These are phyloP conservation scores for Plenodomus tracheiphilus DNA, from an alignment of 2,329 filamentous ascomycete genomes.

Conservation along the genomic window DNA sequence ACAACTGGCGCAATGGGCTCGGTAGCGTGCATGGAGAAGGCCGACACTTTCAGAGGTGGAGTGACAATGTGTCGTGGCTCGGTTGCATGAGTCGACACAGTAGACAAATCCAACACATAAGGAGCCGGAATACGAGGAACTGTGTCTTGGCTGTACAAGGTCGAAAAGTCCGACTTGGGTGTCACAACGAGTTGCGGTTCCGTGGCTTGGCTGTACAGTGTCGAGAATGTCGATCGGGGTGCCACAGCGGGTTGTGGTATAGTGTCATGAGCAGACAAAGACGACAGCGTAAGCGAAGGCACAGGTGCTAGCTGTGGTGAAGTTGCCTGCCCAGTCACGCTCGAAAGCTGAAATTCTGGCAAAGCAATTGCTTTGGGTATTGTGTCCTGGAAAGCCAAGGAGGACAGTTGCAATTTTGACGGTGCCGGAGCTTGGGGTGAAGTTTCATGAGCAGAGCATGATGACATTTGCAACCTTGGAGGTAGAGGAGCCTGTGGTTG, in stretches of 20 bases:
- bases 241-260: conserved; percentile 18
- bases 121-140: conserved; percentile 5
- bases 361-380: conserved; percentile 17
- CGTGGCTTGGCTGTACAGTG: conserved; percentile 26
- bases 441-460: conserved; percentile 34
- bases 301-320: conserved; percentile 19
- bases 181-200: conserved; percentile 18
- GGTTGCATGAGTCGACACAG: conserved; percentile 29
- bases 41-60: conserved; percentile 22
- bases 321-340: conserved; percentile 31
- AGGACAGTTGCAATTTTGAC: conserved; percentile 25
- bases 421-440: conserved; percentile 19
- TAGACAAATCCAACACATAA: conserved; percentile 22
- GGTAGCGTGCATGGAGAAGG: conserved; percentile 22
- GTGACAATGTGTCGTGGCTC: conserved; percentile 20
- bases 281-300: conserved; percentile 21
- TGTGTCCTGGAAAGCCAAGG: conserved; percentile 26
- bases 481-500: conserved; percentile 22
- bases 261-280: conserved; percentile 26
- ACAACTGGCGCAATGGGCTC: conserved; percentile 34
- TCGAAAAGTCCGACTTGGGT: conserved; percentile 21
- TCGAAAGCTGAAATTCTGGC: conserved; percentile 28
- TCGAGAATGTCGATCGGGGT: conserved; percentile 13
- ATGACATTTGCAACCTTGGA: conserved; percentile 25
- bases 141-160: conserved; percentile 28